These are phyloP conservation scores for Saturnispora sekii DNA, from an alignment of 805 yeast species.

Conservation along the genomic window DNA sequence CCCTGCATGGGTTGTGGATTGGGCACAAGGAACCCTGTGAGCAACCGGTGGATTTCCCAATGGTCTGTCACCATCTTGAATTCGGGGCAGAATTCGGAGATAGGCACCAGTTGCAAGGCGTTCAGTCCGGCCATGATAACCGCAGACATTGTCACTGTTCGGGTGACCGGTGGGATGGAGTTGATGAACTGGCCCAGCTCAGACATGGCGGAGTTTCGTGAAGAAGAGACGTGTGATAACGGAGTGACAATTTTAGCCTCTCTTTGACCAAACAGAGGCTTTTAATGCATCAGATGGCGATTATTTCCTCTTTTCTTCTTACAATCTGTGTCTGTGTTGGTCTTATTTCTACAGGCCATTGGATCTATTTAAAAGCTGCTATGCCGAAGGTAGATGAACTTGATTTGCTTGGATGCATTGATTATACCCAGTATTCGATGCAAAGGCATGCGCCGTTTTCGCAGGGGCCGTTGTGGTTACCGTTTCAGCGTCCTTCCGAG, in stretches of 20 bases:
- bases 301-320: too few species aligned
- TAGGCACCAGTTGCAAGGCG: conserved; percentile 24
- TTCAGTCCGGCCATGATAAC: conserved; percentile 34
- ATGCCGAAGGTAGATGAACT: too few species aligned
- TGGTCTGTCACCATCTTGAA: conserved; percentile 26
- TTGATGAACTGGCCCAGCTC: conserved; percentile 29
- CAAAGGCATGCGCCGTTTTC: conserved; percentile 47
- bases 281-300: too few species aligned
- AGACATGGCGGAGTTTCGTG: conserved; percentile 18
- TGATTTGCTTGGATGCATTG: conserved; percentile 35
- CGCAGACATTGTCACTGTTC: conserved; percentile 42
- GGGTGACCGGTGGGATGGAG: conserved; percentile 52
- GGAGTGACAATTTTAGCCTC: too few species aligned
- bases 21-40: conserved; percentile 41
- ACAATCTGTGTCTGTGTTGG: too few species aligned
- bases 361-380: too few species aligned
- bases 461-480: conserved; percentile 43
- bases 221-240: neutral
- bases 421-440: conserved; percentile 53
- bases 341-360: too few species aligned
- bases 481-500: conserved; percentile 67
- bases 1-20: conserved; percentile 35
- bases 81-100: conserved; percentile 18
- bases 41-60: conserved; percentile 36
- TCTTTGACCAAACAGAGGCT: too few species aligned